Conservation (phyloP, 1,284 basidiomycete genomes). For the Tilletia horrida region DNA sequence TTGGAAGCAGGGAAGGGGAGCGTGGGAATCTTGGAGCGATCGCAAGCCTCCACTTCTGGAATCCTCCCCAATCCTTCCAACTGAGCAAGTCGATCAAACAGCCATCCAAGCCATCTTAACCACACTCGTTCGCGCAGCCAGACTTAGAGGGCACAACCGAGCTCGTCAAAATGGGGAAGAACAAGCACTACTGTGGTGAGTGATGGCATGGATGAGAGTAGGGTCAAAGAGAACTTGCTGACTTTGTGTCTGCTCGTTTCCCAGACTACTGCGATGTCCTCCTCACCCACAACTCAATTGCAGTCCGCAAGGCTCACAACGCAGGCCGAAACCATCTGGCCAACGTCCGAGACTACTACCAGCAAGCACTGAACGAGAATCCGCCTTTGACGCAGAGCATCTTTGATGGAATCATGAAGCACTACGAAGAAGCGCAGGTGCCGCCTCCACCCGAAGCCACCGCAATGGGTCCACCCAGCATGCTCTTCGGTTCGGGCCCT, state of each 20-base stretch:
- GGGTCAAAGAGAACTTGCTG: background rate
- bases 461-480: slow-evolving; percentile 28
- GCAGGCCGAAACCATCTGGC: slow-evolving; percentile 91
- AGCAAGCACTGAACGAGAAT: slow-evolving; percentile 74
- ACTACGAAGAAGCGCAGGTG: slow-evolving; percentile 65
- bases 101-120: no score
- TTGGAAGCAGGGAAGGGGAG: no score
- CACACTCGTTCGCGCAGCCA: no score
- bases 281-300: slow-evolving; percentile 51
- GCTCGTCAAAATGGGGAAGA: background rate
- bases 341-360: slow-evolving; percentile 96
- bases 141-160: no score
- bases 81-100: no score
- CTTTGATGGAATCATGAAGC: slow-evolving; percentile 89
- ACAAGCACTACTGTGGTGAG: slow-evolving; percentile 49
- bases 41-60: no score
- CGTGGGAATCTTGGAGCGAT: no score
- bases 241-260: background rate
- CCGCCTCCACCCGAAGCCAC: slow-evolving; percentile 37
- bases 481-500: slow-evolving; percentile 37
- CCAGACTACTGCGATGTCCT: slow-evolving; percentile 53
- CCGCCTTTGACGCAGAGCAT: slow-evolving; percentile 94
- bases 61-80: no score
- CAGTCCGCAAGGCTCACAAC: slow-evolving; percentile 96
- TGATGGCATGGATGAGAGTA: no score